Conservation (phyloP, 345 rosid genomes). For the Linum trigynum region DNA sequence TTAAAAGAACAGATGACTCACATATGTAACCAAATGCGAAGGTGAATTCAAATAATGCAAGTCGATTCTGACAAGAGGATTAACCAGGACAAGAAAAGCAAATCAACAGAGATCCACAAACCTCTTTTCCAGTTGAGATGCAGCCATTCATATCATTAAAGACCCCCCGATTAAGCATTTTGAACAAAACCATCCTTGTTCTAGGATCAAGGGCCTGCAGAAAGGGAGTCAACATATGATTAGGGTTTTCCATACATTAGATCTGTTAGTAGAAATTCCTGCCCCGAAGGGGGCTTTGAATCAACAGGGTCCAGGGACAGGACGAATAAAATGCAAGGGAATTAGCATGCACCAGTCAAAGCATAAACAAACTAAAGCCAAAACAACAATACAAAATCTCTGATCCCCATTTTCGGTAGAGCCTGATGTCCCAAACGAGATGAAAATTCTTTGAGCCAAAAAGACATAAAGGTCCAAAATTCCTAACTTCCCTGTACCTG, state of each 20-base stretch:
- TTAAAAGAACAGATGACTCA: constrained; percentile 1
- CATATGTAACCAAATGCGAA: not conserved
- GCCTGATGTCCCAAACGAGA: not conserved
- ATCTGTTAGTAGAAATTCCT: not conserved
- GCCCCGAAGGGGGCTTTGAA: not conserved
- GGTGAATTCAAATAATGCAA: not conserved
- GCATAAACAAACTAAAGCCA: not conserved
- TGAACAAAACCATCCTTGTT: constrained; percentile 87
- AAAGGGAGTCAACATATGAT: constrained; percentile 11
- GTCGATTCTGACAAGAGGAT: not conserved
- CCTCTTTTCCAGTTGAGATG: constrained; percentile 98
- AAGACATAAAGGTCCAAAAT: too few species aligned
- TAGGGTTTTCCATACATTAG: constrained; percentile 1
- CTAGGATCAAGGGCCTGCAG: constrained; percentile 82
- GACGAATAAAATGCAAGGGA: not conserved
- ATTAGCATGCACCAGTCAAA: not conserved
- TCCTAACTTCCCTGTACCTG: too few species aligned
- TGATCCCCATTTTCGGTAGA: not conserved
- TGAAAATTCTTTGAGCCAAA: not conserved
- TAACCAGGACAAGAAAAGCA: not conserved
- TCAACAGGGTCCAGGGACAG: not conserved
- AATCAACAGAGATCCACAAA: constrained; percentile 13
- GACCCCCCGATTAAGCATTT: constrained; percentile 81
- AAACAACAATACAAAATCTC: not conserved
- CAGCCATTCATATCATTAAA: constrained; percentile 85